Evolutionary conservation across 768 basidiomycete species (phyloP).

Genomic region (Saitozyma podzolica): DNA sequence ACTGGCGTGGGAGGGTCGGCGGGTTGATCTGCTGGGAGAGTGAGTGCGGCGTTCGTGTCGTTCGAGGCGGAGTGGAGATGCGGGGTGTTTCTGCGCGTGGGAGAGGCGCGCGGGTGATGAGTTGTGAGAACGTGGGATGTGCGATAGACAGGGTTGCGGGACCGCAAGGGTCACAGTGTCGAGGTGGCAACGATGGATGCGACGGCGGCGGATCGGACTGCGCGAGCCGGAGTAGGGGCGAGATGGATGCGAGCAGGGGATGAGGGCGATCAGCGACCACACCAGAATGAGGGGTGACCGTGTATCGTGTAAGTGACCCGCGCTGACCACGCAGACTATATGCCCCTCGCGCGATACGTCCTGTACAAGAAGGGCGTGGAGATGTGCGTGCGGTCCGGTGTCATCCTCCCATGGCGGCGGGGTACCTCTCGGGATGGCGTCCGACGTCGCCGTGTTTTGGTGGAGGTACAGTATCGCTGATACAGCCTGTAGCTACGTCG

Average conservation of each 20-base stretch:
- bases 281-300: background rate
- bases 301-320: background rate
- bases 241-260: too few relatives aligned
- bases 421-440: too few relatives aligned
- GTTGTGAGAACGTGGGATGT: too few relatives aligned
- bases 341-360: constrained; percentile 33
- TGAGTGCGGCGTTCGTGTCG: constrained; percentile 9
- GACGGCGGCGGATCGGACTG: too few relatives aligned
- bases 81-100: background rate
- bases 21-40: constrained; percentile 40
- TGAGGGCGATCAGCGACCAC: too few relatives aligned
- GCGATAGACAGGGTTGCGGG: too few relatives aligned
- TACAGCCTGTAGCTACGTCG: constrained; percentile 23
- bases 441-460: too few relatives aligned
- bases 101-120: background rate
- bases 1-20: constrained; percentile 28
- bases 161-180: too few relatives aligned
- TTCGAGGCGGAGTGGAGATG: background rate
- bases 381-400: constrained; percentile 16
- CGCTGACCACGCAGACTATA: constrained; percentile 21
- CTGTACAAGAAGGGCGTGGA: constrained; percentile 37
- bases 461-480: background rate
- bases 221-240: too few relatives aligned
- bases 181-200: too few relatives aligned
- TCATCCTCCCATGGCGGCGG: too few relatives aligned